Percentiles rank a stretch among this genome's conserved stretches.
phyloP scores from a whole-genome alignment of 2,329 filamentous ascomycete species.

The Arachnomyces sp. region DNA sequence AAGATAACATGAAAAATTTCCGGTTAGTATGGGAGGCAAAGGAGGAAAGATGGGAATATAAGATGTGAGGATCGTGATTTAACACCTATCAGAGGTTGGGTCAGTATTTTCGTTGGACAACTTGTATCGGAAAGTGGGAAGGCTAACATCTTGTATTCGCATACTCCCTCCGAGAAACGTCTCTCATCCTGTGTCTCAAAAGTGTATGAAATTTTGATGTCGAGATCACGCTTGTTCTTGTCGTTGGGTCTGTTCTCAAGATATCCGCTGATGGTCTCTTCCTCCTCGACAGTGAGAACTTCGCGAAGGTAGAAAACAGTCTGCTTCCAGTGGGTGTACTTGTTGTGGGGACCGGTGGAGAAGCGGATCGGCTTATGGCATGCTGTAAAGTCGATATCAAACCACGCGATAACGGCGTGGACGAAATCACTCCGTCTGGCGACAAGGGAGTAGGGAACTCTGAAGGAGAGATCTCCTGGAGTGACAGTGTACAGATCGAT shows the following conservation, averaged over 20 bases:
- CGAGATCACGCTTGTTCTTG: slow-evolving; percentile 90
- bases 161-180: slow-evolving; percentile 60
- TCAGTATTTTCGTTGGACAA: slow-evolving; percentile 17
- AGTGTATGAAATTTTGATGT: slow-evolving; percentile 79
- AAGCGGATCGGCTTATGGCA: slow-evolving; percentile 98
- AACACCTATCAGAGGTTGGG: slow-evolving; percentile 17
- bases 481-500: slow-evolving; percentile 92
- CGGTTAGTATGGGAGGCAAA: neutral
- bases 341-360: slow-evolving; percentile 94
- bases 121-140: neutral
- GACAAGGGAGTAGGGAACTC: slow-evolving; percentile 65
- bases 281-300: slow-evolving; percentile 81
- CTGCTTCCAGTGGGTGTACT: slow-evolving; percentile 99
- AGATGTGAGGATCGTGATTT: slow-evolving; percentile 9
- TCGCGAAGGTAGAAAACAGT: slow-evolving; percentile 97
- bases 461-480: slow-evolving; percentile 75
- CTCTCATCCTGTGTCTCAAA: slow-evolving; percentile 68
- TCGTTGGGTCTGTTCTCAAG: slow-evolving; percentile 81
- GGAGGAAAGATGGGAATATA: slow-evolving; percentile 10
- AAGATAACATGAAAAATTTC: slow-evolving; percentile 11
- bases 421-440: slow-evolving; percentile 87
- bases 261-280: slow-evolving; percentile 67
- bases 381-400: slow-evolving; percentile 96
- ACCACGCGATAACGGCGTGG: slow-evolving; percentile 95
- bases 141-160: slow-evolving; percentile 65